phyloP scores from a whole-genome alignment of 2,329 filamentous ascomycete genomes.

The Diaporthe sp. region DNA sequence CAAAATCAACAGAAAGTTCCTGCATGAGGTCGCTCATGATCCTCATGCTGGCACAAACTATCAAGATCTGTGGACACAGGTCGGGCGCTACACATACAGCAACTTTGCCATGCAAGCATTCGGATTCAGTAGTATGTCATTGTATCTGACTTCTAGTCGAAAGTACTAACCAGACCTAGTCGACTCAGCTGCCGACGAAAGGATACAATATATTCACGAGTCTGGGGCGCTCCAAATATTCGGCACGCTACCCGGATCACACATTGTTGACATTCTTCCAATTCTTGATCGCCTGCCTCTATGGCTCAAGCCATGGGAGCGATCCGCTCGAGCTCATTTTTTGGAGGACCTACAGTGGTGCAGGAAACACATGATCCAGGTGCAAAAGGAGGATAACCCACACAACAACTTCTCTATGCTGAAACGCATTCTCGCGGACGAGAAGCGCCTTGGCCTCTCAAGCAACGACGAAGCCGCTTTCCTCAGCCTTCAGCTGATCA shows the following conservation, averaged over 20 bases:
- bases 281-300: background rate
- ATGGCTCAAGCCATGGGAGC: background rate
- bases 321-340: background rate
- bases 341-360: slow-evolving; percentile 11
- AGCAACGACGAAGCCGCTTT: slow-evolving; percentile 13
- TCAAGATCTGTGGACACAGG: slow-evolving; percentile 16
- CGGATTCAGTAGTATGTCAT: slow-evolving; percentile 6
- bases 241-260: slow-evolving; percentile 2
- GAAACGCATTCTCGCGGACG: slow-evolving; percentile 1
- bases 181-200: slow-evolving; percentile 2
- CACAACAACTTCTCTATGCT: slow-evolving; percentile 10
- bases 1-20: background rate
- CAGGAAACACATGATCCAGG: slow-evolving; percentile 1
- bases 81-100: slow-evolving; percentile 7
- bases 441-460: background rate
- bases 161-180: background rate
- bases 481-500: slow-evolving; percentile 4
- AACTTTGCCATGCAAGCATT: slow-evolving; percentile 18
- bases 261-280: slow-evolving; percentile 5
- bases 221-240: slow-evolving; percentile 14
- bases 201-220: slow-evolving; percentile 11
- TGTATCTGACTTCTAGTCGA: no score
- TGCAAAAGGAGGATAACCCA: slow-evolving; percentile 18
- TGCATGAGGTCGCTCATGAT: slow-evolving; percentile 8
- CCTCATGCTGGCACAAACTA: slow-evolving; percentile 12